A percentile compares a stretch with the other conserved stretches of the same genome.
Evolutionary conservation across 768 basidiomycete species (phyloP).

Genomic region (Pilatotrama ljubarskyi): DNA sequence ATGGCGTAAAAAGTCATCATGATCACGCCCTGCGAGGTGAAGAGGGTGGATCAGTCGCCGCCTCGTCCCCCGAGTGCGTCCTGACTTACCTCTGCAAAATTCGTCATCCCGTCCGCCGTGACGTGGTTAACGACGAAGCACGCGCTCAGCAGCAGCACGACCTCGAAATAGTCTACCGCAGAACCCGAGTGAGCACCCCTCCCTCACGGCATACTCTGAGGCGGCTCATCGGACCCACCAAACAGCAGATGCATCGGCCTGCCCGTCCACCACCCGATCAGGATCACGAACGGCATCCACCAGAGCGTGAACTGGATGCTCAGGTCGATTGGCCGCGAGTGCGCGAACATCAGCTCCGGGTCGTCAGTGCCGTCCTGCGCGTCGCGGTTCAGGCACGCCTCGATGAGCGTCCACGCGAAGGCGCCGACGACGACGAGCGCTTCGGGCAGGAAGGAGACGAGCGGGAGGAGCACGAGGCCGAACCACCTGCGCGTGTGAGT

Average conservation of each 20-base stretch:
- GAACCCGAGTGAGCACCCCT: no score
- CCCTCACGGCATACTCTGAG: no score
- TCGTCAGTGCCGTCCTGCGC: not conserved
- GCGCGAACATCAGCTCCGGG: conserved; percentile 53
- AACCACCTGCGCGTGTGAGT: conserved; percentile 54
- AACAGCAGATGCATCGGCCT: conserved; percentile 67
- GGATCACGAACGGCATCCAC: conserved; percentile 73
- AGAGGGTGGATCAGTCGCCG: conserved; percentile 24
- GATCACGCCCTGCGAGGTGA: conserved; percentile 38
- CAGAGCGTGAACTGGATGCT: conserved; percentile 77
- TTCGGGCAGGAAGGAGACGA: conserved; percentile 73
- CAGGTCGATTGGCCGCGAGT: conserved; percentile 71
- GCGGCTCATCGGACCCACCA: conserved; percentile 50
- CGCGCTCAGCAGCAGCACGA: conserved; percentile 60
- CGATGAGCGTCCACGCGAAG: conserved; percentile 36
- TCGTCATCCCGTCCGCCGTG: conserved; percentile 74
- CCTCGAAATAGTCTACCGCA: conserved; percentile 68
- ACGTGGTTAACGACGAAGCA: conserved; percentile 81
- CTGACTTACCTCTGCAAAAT: conserved; percentile 63
- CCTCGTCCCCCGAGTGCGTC: no score
- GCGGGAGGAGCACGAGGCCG: conserved; percentile 67
- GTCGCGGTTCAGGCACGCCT: no score
- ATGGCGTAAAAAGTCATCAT: conserved; percentile 69
- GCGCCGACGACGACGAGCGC: conserved; percentile 57
- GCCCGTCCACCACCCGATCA: conserved; percentile 66